Evolutionary conservation across 768 basidiomycete species (phyloP).

Genomic region (Fibroporia radiculosa): DNA sequence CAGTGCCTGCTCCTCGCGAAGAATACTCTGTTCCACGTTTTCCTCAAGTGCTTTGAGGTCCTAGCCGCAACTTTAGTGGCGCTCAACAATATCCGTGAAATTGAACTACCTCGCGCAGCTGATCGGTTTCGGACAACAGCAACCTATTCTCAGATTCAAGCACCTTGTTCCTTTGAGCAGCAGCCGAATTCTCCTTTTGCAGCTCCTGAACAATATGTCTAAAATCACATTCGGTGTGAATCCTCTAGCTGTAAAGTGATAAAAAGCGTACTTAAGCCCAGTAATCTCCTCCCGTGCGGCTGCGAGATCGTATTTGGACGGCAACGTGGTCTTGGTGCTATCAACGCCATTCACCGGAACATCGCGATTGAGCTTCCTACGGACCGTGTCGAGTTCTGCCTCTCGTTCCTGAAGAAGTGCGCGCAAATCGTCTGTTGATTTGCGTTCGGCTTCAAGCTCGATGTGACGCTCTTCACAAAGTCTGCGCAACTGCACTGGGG

Average conservation of each 20-base stretch:
- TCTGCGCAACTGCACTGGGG: slow-evolving; percentile 10
- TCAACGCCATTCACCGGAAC: slow-evolving; percentile 35
- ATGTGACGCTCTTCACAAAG: slow-evolving; percentile 23
- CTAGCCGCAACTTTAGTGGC: slow-evolving; percentile 26
- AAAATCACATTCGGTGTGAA: neutral
- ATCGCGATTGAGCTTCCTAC: slow-evolving; percentile 58
- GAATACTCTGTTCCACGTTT: slow-evolving; percentile 55
- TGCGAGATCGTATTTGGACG: slow-evolving; percentile 46
- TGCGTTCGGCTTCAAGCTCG: slow-evolving; percentile 23
- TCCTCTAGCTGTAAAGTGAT: slow-evolving; percentile 3
- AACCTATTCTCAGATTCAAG: slow-evolving; percentile 72
- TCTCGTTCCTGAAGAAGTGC: slow-evolving; percentile 30
- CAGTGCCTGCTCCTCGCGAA: slow-evolving; percentile 39
- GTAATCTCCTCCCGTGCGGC: slow-evolving; percentile 58
- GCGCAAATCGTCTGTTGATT: slow-evolving; percentile 25
- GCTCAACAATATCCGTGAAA: neutral
- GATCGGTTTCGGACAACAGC: slow-evolving; percentile 56
- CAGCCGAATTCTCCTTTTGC: slow-evolving; percentile 66
- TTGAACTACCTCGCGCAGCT: slow-evolving; percentile 57
- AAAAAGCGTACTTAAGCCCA: slow-evolving; percentile 63
- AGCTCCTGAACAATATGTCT: slow-evolving; percentile 87
- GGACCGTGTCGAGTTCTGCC: slow-evolving; percentile 46
- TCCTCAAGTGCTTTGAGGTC: slow-evolving; percentile 74
- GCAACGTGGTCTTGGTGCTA: slow-evolving; percentile 26
- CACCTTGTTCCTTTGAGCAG: slow-evolving; percentile 58